phyloP scores from a whole-genome alignment of 225 moss, liverwort and hornwort species.

The Pseudisothecium myosuroides region DNA sequence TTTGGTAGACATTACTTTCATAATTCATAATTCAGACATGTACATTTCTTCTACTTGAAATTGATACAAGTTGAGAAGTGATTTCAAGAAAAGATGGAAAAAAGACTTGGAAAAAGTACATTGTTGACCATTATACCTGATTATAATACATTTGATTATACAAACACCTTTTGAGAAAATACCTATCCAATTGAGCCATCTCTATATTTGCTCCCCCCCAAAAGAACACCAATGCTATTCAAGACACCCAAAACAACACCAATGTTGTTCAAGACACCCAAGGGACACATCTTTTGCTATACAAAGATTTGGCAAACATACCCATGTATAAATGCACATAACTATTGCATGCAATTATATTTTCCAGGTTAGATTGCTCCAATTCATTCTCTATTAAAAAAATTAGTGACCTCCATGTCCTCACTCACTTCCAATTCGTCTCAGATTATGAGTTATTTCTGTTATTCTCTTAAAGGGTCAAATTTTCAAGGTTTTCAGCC shows the following conservation, averaged over 20 bases:
- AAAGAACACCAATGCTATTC: background rate
- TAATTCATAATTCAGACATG: background rate
- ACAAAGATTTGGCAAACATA: background rate
- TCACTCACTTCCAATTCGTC: background rate
- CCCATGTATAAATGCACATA: background rate
- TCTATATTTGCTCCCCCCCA: background rate
- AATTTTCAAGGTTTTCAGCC: background rate
- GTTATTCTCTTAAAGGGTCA: background rate
- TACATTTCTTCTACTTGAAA: background rate
- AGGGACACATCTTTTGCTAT: background rate
- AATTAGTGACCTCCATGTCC: background rate
- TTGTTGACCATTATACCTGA: background rate
- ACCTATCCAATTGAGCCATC: background rate
- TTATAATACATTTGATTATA: background rate
- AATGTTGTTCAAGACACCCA: background rate
- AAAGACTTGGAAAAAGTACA: background rate
- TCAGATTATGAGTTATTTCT: background rate
- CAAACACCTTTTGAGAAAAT: accelerated
- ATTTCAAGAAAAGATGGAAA: background rate
- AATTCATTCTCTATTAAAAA: background rate
- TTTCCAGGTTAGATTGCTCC: background rate
- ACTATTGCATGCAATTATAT: background rate
- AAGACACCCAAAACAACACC: background rate
- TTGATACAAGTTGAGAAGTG: background rate
- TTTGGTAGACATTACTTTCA: background rate